Evolutionary conservation across 2,329 filamentous ascomycete species (phyloP), one percentile per base, ranked within the genome.

Genomic region (Colletotrichum zoysiae): DNA sequence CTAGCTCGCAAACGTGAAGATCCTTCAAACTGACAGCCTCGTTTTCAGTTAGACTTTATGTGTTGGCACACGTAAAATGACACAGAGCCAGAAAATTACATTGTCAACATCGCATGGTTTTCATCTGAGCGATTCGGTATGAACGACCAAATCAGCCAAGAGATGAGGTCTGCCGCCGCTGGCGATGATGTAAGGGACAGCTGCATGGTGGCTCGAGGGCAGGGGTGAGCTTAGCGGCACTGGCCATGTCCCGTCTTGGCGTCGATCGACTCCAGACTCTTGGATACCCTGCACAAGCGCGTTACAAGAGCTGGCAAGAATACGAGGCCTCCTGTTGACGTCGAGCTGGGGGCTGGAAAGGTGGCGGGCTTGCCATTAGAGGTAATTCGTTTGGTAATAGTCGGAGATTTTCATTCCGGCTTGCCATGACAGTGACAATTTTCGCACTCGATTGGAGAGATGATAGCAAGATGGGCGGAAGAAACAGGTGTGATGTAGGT

Each of bases 201-300:
- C 66, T 66, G 65, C 70, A 72, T 65, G 65, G 66, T 70, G 58
- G 23, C 50, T 51, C 65, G 53, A 48, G 51, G 33, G n/a, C 70
- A 72, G 60, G 70, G 70, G 64, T 72, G 33, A 64, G 70, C 70
- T 71, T 70, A 69, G 70, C 70, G 70, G 30, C 30, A 30, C 30
- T 30, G 70, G 60, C 53, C 59, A 65, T 65, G 55, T 59, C 65
- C 70, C 70, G 66, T 51, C 70, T 72, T 72, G 66, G 66, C 70
- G 70, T 46, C 66, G 70, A 70, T 72, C 66, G 70, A 69, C 66
- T 60, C 59, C 60, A 60, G 65, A 65, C 67, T 72, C 65, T 42
- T 70, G 66, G 59, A 60, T 65, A 65, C 70, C 60, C 65, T 72
- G 70, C 66, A 23, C 59, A 70, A 61, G 66, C 46, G 46, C 35